phyloP scores from a whole-genome alignment of 2,329 filamentous ascomycete genomes.

The Nothophoma quercina region DNA sequence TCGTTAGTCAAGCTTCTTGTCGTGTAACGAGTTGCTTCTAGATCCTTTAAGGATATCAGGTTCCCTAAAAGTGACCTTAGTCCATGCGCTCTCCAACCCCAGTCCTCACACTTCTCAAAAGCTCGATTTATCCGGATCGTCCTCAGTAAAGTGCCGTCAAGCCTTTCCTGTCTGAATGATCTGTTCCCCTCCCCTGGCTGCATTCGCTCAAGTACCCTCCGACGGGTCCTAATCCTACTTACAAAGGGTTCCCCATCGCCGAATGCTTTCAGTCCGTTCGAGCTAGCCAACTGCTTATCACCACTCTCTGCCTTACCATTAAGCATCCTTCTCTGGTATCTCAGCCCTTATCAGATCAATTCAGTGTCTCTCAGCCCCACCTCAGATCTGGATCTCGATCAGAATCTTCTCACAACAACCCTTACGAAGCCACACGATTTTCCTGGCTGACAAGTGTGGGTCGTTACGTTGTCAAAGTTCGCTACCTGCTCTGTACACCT shows the following conservation, averaged over 20 bases:
- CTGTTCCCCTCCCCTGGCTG: constrained; percentile 44
- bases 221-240: constrained; percentile 44
- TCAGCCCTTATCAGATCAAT: constrained; percentile 38
- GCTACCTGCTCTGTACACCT: constrained; percentile 16
- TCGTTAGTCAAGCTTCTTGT: constrained; percentile 49
- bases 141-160: constrained; percentile 50
- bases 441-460: constrained; percentile 25
- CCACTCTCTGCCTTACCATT: constrained; percentile 17
- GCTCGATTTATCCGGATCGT: constrained; percentile 53
- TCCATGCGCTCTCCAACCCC: constrained; percentile 49
- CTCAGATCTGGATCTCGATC: constrained; percentile 40
- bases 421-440: constrained; percentile 35
- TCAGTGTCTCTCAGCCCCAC: constrained; percentile 36
- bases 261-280: constrained; percentile 40
- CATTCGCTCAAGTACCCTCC: constrained; percentile 19
- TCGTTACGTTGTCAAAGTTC: constrained; percentile 23
- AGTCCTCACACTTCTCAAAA: constrained; percentile 46
- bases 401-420: constrained; percentile 29
- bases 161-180: constrained; percentile 50
- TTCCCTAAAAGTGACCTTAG: constrained; percentile 44
- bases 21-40: constrained; percentile 51
- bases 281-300: constrained; percentile 39
- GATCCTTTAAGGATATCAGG: constrained; percentile 50
- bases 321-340: constrained; percentile 21
- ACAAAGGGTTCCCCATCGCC: constrained; percentile 44